Percentiles rank a stretch among this genome's conserved stretches.
Conservation (phyloP, 495 filamentous ascomycete genomes). For the Penicillium waksmanii region DNA sequence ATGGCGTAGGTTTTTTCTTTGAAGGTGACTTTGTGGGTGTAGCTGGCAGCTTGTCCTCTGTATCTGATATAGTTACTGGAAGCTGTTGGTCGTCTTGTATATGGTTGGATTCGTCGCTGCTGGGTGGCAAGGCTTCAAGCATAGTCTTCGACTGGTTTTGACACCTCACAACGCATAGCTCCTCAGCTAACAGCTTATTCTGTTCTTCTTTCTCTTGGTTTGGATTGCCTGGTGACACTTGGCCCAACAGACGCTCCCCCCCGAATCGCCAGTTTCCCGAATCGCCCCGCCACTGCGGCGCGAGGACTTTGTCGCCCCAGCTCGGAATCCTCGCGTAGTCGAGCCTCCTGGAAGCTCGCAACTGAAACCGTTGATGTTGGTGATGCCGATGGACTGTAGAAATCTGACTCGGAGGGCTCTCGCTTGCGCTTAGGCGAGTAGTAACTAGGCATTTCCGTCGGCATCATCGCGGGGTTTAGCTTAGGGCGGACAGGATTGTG, state of each 20-base stretch:
- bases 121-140: constrained; percentile 22
- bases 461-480: constrained; percentile 42
- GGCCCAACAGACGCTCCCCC: constrained; percentile 44
- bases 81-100: constrained; percentile 9
- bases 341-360: constrained; percentile 39
- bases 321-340: constrained; percentile 40
- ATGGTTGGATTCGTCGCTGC: constrained; percentile 12
- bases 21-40: constrained; percentile 21
- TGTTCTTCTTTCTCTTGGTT: not conserved
- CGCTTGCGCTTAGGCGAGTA: constrained; percentile 50
- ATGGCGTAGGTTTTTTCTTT: constrained; percentile 22
- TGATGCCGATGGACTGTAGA: constrained; percentile 40
- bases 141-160: constrained; percentile 19
- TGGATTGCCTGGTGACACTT: constrained; percentile 22
- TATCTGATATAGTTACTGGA: constrained; percentile 1
- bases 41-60: not conserved
- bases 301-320: constrained; percentile 59
- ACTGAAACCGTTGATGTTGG: constrained; percentile 41
- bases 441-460: constrained; percentile 28
- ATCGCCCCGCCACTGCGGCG: constrained; percentile 63
- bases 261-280: constrained; percentile 63
- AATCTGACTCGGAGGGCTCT: constrained; percentile 40
- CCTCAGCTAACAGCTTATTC: constrained; percentile 10
- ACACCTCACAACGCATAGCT: constrained; percentile 14
- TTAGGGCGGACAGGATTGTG: constrained; percentile 22